These are phyloP conservation scores for Puccinia novopanici DNA, from an alignment of 1,284 basidiomycete species.

Conservation along the genomic window DNA sequence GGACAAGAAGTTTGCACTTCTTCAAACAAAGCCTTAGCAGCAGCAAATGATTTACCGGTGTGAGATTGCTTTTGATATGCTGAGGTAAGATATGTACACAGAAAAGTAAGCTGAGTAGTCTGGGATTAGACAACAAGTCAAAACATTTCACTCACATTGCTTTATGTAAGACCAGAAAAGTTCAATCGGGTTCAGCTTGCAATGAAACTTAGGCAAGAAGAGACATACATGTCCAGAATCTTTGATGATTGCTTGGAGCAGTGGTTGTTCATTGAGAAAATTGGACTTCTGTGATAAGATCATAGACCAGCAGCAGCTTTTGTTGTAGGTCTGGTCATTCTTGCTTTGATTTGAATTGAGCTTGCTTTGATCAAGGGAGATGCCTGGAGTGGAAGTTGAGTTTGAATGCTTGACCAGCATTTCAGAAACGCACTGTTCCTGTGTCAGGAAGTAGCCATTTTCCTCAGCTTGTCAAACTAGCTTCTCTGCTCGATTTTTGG, in stretches of 20 bases:
- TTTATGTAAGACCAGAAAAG: neutral
- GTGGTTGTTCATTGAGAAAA: neutral
- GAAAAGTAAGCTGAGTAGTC: neutral
- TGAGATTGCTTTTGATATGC: conserved; percentile 6
- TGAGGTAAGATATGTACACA: neutral
- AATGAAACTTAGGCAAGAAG: neutral
- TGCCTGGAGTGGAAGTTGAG: no score
- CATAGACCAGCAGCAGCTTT: neutral
- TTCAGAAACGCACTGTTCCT: neutral
- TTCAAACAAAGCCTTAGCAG: neutral
- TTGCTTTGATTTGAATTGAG: no score
- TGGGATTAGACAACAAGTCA: no score
- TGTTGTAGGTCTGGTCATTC: no score
- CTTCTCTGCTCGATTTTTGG: neutral
- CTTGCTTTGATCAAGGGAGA: neutral
- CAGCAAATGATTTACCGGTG: neutral
- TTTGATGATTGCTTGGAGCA: conserved; percentile 9
- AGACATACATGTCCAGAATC: neutral
- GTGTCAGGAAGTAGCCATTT: neutral
- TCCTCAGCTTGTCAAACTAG: conserved; percentile 1
- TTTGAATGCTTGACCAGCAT: neutral
- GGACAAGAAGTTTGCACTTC: neutral
- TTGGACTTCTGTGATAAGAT: neutral
- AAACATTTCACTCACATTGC: neutral
- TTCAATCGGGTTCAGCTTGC: conserved; percentile 6